Conservation (phyloP, 2,329 filamentous ascomycete genomes). For the Fusarium ambrosium region DNA sequence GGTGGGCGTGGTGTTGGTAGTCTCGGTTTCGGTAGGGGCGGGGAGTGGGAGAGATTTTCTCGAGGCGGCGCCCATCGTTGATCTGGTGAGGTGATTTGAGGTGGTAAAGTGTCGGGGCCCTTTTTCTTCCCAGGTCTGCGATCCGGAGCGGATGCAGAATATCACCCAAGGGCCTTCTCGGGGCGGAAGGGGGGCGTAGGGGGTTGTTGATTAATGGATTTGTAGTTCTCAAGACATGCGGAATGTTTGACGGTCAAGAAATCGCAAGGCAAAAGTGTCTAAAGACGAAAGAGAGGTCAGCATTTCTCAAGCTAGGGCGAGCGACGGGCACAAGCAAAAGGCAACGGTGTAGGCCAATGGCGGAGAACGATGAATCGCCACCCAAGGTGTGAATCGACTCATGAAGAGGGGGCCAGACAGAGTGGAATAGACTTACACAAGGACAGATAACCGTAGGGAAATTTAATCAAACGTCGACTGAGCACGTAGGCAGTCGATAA, state of each 20-base stretch:
- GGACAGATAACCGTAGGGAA: constrained; percentile 27
- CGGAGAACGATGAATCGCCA: constrained; percentile 50
- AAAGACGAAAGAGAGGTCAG: constrained; percentile 32
- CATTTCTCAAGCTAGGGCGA: constrained; percentile 21
- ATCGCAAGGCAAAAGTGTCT: constrained; percentile 40
- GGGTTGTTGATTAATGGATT: constrained; percentile 38
- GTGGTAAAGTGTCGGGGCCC: constrained; percentile 34
- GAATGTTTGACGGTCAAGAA: constrained; percentile 33
- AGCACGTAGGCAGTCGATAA: constrained; percentile 25
- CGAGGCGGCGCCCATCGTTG: constrained; percentile 68
- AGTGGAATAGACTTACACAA: constrained; percentile 38
- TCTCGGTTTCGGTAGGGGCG: constrained; percentile 82
- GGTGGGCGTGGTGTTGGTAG: constrained; percentile 68
- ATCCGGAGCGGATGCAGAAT: constrained; percentile 35
- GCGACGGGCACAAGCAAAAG: constrained; percentile 22
- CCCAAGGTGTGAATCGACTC: constrained; percentile 41
- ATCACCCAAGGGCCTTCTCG: constrained; percentile 27
- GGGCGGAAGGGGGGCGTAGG: constrained; percentile 31
- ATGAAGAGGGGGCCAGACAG: constrained; percentile 17
- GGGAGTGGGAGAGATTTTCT: constrained; percentile 77
- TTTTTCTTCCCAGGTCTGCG: constrained; percentile 41
- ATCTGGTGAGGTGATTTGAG: constrained; percentile 41
- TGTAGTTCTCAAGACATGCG: constrained; percentile 49
- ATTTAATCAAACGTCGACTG: constrained; percentile 20
- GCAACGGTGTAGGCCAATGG: constrained; percentile 39